Base-by-base conservation (phyloP, 2,329 filamentous ascomycete genomes). In the Tympanopsis confertula region DNA sequence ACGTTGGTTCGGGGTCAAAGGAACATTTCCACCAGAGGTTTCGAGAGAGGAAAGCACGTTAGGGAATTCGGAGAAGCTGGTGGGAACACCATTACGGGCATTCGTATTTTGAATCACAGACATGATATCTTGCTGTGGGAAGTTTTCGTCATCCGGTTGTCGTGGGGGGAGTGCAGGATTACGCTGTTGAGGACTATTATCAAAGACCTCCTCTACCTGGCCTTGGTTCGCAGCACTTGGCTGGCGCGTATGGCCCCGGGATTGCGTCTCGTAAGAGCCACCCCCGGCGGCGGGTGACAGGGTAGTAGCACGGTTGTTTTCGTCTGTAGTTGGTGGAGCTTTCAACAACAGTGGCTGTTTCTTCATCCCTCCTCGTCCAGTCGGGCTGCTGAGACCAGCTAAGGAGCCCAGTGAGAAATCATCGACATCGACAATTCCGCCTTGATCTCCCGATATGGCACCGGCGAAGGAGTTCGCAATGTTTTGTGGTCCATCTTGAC, bases 391-490 rank as follows among this genome's bases (percentile, higher is more conserved):
- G 42, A 57, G 44, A 35, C 58, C 45, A 28, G 45, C 42, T 42
- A 62, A 42, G 49, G 59, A 36, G 52, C 58, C 42, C 64, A 69
- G 38, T 15, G 41, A 36, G 19, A 45, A 45, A 12, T 38, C 39
- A 49, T 79, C 73, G 32, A 78, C 64, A 50, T 81, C 75, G 19
- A 79, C 72, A 10, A 80, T 15, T n/a, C 22, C 22, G 7, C 30
- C 30, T 68, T 60, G 58, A 32, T 70, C 67, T 35, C 71, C 66
- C 13, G 82, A 75, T 40, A 91, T 80, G 41, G 84, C 74, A 45
- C 78, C 81, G 4, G 79, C 77, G 52, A 96, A 84, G 52, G 94
- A 81, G 47, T 93, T 88, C 39, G 83, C 78, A 30, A 96, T 73
- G 42, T 85, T 89, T 51, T 85, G 77, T 2, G 75, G 69, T 14